Conservation (phyloP, 2,329 filamentous ascomycete species). For the Exophiala sp. region DNA sequence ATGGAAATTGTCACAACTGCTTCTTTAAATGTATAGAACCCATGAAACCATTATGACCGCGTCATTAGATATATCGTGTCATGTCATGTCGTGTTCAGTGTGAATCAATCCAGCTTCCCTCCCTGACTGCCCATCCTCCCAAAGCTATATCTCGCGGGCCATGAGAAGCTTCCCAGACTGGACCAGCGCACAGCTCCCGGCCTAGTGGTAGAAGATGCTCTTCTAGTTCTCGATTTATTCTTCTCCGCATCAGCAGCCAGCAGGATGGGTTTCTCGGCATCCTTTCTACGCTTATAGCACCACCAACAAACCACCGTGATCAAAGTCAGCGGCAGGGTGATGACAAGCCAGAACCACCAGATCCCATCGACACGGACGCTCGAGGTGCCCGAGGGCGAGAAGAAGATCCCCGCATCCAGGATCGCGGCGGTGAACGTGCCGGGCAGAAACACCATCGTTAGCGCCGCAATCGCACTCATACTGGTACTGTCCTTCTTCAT, state of each 20-base stretch:
- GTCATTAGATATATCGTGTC: no score
- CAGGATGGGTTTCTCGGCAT: neutral
- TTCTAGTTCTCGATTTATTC: no score
- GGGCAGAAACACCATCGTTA: constrained; percentile 34
- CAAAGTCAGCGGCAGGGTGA: constrained; percentile 22
- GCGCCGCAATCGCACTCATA: constrained; percentile 32
- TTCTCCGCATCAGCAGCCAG: neutral
- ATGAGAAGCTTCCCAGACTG: neutral
- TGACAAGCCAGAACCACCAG: constrained; percentile 20
- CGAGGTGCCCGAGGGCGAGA: neutral
- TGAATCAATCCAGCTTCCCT: neutral
- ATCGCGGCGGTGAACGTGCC: constrained; percentile 21
- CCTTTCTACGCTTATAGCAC: constrained; percentile 11
- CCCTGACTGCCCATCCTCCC: neutral
- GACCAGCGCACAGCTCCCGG: no score
- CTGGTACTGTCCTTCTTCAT: constrained; percentile 32
- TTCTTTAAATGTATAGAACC: no score
- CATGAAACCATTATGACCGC: no score
- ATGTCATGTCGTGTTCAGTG: no score
- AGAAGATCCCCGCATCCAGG: constrained; percentile 13
- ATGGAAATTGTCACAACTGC: no score
- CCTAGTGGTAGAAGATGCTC: no score
- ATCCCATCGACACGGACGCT: neutral
- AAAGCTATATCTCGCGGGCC: neutral
- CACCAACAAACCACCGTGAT: constrained; percentile 21